Evolutionary conservation across 1,139 yeast genomes (phyloP), one percentile per base, ranked within the genome.

Genomic region (Zygosaccharomyces pseudobailii): DNA sequence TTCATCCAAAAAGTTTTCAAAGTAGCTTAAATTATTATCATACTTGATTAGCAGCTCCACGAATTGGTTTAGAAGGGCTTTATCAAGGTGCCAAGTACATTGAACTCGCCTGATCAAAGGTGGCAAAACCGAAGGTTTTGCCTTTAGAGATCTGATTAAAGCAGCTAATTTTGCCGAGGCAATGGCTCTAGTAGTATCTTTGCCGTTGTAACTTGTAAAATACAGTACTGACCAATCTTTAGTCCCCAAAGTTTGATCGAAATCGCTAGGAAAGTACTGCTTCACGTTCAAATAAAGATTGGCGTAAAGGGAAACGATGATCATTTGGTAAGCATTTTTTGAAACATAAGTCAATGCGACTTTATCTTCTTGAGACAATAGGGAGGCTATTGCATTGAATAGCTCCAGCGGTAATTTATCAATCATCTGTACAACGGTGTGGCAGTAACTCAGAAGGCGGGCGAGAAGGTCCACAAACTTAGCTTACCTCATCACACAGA

Each of bases 51-150:
- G 32, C 7, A 61, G 36, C 2, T 41, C 36, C 3, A 61, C 47
- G 23, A 65, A 50, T n/a, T 50, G 36, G 5, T 42, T 22, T 40
- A 63, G 40, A 6, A 55, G 42, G 3, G 42, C 42, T 13, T 47
- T 46, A 44, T 58, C 49, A 8, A 62, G 33, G 49, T 63, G 67
- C 69, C 68, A 65, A 9, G 65, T 56, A 42, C 66, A 62, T 35
- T 55, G 59, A 2, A 65, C 53, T 6, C 53, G 44, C 40, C 52
- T 55, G 6, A 65, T 52, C 9, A 55, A 40, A 1, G 61, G 52
- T 24, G 61, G 48, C 8, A 62, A 48, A 8, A 37, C 43, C n/a
- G 23, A 22, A 3, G 59, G 57, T 2, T 55, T 48, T 19, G 50
- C 51, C 6, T 44, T 41, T 6, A 65, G 31, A 3, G 67, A 53